phyloP scores from a whole-genome alignment of 768 basidiomycete species.

The Botryobasidium botryosum region DNA sequence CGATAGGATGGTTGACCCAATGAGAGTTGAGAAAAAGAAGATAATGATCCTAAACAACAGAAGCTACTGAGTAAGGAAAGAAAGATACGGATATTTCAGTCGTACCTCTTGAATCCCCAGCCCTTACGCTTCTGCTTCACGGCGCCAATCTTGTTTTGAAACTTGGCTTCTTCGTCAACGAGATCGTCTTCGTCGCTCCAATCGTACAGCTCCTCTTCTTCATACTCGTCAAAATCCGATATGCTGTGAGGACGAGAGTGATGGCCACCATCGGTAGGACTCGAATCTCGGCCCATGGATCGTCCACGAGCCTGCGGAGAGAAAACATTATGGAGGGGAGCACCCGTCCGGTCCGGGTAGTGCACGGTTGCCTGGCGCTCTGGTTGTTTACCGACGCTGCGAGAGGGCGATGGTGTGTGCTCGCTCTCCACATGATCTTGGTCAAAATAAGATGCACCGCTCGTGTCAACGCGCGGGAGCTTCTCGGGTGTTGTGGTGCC shows the following conservation, averaged over 20 bases:
- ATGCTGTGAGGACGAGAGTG: not conserved
- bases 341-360: conserved; percentile 6
- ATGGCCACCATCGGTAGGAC: not conserved
- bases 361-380: conserved; percentile 6
- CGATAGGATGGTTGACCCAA: conserved; percentile 54
- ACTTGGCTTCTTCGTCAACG: conserved; percentile 49
- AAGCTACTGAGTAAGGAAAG: not conserved
- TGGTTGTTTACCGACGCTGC: not conserved
- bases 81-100: conserved; percentile 1
- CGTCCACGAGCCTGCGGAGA: not conserved
- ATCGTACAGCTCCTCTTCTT: conserved; percentile 41
- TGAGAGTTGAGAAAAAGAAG: conserved; percentile 50
- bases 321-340: not conserved
- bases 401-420: not conserved
- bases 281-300: not conserved
- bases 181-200: conserved; percentile 71
- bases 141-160: conserved; percentile 40
- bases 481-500: not conserved
- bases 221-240: conserved; percentile 32
- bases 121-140: conserved; percentile 25
- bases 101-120: conserved; percentile 41
- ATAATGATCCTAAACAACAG: conserved; percentile 31
- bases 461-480: not conserved
- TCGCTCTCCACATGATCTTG: not conserved
- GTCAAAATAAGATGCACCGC: not conserved